phyloP scores from a whole-genome alignment of 108 stramenopile species.

The Skeletonema grethae region DNA sequence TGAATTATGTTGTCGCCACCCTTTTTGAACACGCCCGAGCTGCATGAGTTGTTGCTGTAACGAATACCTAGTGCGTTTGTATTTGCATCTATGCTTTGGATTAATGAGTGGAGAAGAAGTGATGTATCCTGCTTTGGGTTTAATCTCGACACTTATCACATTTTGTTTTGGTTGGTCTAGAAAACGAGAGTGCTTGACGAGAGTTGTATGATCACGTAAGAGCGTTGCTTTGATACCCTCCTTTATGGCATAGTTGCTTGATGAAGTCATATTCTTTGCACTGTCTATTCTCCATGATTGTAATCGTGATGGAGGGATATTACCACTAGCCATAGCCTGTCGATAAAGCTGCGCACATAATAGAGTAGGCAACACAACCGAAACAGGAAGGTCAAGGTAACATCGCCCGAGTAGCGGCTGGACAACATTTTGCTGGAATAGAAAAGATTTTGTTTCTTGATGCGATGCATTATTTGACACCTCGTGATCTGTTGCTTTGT shows the following conservation, averaged over 20 bases:
- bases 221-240: slow-evolving; percentile 30
- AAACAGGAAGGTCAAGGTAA: slow-evolving; percentile 36
- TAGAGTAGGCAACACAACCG: slow-evolving; percentile 16
- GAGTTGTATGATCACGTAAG: slow-evolving; percentile 39
- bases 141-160: slow-evolving; percentile 56
- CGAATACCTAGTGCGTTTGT: slow-evolving; percentile 47
- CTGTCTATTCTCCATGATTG: slow-evolving; percentile 26
- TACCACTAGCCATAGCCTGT: slow-evolving; percentile 21
- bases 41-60: slow-evolving; percentile 59
- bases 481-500: neutral
- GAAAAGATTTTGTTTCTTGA: slow-evolving; percentile 22
- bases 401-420: slow-evolving; percentile 37
- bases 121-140: slow-evolving; percentile 81
- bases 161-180: neutral
- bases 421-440: slow-evolving; percentile 25
- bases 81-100: slow-evolving; percentile 62
- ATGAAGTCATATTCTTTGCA: neutral
- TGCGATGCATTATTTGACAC: neutral
- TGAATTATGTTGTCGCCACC: slow-evolving; percentile 44
- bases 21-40: slow-evolving; percentile 42
- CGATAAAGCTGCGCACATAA: slow-evolving; percentile 28
- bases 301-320: slow-evolving; percentile 35
- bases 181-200: slow-evolving; percentile 18
- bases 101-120: slow-evolving; percentile 67
- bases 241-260: neutral